Evolutionary conservation across 2,329 filamentous ascomycete genomes (phyloP), one percentile per base, ranked within the genome.

Genomic region (Aspergillus flavus): DNA sequence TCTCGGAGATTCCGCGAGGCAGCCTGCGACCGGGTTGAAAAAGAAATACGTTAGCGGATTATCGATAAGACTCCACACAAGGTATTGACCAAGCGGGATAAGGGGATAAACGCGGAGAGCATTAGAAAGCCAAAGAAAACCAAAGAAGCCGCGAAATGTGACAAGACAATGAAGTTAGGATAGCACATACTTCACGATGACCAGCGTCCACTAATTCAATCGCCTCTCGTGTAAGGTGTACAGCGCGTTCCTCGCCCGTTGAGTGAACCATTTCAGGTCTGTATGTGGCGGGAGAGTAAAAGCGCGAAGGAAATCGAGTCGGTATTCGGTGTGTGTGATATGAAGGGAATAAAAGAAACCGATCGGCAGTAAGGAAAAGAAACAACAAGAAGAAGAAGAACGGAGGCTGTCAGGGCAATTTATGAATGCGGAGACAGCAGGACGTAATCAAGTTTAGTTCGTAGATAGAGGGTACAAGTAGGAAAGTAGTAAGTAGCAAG

Each of bases 1-100:
- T 83, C 81, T 71, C 80, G 78, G 60, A 84, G 75, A 67, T 81
- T 82, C 66, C 80, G 73, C 48, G 80, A 80, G 43, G 81, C 81
- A 61, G 80, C 78, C 81, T 83, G 62, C 59, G 45, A 62, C 64
- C 56, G 60, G 54, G 62, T 61, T 61, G 23, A 64, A 61, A 32
- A 32, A 52, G 50, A 39, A 45, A 50, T 30, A 39, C 11, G 41
- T 61, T 45, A 63, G 50, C 57, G 62, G 65, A 67, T 34, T 67
- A 61, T 48, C 58, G 48, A 58, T 23, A 30, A 30, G 54, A 59
- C 45, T 30, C 30, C 48, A 41, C 48, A 36, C 48, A 48, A 10
- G 28, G 32, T 55, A 23, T 41, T 55, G 52, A 9, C n/a, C n/a
- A 30, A 28, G 61, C 28, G 21, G 34, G 46, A 41, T 61, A 53